phyloP scores from a whole-genome alignment of 106 monocot species.

The Dioscorea alata region DNA sequence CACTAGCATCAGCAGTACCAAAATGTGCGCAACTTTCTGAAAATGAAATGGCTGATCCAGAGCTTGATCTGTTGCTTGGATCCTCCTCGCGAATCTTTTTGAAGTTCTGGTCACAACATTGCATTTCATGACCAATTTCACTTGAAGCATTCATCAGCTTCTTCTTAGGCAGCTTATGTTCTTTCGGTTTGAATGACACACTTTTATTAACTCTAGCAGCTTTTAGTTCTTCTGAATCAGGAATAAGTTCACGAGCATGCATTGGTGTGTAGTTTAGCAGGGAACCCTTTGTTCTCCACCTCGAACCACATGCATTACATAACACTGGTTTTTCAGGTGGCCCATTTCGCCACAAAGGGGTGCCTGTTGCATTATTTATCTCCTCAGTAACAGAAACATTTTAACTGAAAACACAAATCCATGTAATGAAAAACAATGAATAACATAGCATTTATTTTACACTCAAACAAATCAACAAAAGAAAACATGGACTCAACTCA shows the following conservation, averaged over 20 bases:
- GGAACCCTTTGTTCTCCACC: slow-evolving; percentile 98
- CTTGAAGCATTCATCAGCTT: slow-evolving; percentile 24
- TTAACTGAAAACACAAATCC: background rate
- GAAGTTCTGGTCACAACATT: slow-evolving; percentile 63
- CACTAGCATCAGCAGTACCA: slow-evolving; percentile 57
- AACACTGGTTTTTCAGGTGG: slow-evolving; percentile 97
- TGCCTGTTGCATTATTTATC: slow-evolving; percentile 52
- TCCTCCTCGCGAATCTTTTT: slow-evolving; percentile 56
- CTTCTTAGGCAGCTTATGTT: slow-evolving; percentile 45
- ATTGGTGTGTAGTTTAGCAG: slow-evolving; percentile 87
- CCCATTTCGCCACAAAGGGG: slow-evolving; percentile 99
- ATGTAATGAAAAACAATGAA: too few relatives aligned
- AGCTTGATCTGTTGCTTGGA: slow-evolving; percentile 72
- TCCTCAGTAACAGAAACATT: background rate
- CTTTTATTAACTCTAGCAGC: slow-evolving; percentile 37
- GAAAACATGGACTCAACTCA: too few relatives aligned
- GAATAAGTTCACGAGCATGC: slow-evolving; percentile 57
- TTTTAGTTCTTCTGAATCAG: slow-evolving; percentile 55
- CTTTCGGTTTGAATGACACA: slow-evolving; percentile 37
- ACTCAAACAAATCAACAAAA: too few relatives aligned
- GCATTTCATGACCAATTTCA: slow-evolving; percentile 34
- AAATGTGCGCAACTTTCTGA: slow-evolving; percentile 92
- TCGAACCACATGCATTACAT: slow-evolving; percentile 99
- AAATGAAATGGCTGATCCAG: slow-evolving; percentile 84
- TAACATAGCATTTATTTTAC: too few relatives aligned